Conservation (phyloP, 2,329 filamentous ascomycete species). For the Anthostomella pinea region DNA sequence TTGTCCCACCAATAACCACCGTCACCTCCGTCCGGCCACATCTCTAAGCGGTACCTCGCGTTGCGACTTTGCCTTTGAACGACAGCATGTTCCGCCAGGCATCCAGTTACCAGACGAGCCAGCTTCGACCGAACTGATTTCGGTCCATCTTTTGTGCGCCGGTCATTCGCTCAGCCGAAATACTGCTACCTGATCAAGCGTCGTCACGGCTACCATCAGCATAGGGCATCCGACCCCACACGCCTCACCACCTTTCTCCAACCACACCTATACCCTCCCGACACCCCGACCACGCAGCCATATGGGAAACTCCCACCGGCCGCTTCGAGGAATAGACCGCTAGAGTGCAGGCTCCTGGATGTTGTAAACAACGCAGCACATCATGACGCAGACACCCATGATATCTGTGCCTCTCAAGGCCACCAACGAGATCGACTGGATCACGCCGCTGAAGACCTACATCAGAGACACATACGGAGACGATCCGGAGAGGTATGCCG, state of each 20-base stretch:
- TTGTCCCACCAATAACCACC: background rate
- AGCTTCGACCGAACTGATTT: constrained; percentile 8
- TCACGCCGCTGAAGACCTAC: constrained; percentile 85
- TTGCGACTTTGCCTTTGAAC: background rate
- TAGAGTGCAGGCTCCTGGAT: constrained; percentile 12
- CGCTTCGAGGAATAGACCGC: constrained; percentile 1
- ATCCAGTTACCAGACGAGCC: constrained; percentile 5
- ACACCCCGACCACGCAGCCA: background rate
- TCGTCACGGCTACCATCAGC: constrained; percentile 10
- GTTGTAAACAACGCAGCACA: constrained; percentile 8
- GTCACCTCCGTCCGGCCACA: background rate
- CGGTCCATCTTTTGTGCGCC: background rate
- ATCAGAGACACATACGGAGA: constrained; percentile 94
- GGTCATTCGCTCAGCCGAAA: background rate
- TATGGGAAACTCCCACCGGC: background rate
- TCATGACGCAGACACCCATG: constrained; percentile 88
- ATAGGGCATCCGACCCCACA: constrained; percentile 19
- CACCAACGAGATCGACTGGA: constrained; percentile 98
- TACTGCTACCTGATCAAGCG: constrained; percentile 1
- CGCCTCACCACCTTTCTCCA: constrained; percentile 4
- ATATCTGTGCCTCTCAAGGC: constrained; percentile 88
- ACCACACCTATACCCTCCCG: constrained; percentile 1
- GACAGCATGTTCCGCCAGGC: constrained; percentile 20
- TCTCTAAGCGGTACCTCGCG: no score
- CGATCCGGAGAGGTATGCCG: constrained; percentile 90